Conservation (phyloP, 139 green algal genomes). For the Chlorella sorokiniana region DNA sequence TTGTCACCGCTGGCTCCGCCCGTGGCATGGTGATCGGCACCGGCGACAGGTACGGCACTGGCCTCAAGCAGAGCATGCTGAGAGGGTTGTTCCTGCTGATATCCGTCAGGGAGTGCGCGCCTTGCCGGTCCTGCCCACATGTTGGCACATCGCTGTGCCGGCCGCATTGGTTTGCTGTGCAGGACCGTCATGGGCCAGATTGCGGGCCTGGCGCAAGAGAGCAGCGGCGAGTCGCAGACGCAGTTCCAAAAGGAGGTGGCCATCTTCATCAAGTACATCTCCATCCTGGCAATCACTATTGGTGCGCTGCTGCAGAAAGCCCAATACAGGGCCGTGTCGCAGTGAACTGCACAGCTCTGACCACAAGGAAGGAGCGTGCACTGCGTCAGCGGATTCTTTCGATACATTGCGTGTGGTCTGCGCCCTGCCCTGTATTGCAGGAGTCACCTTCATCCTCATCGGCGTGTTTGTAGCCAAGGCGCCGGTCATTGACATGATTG, state of each 20-base stretch:
- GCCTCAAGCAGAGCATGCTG: background rate
- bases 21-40: conserved; percentile 76
- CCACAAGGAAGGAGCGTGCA: too few species aligned
- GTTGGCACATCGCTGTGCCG: background rate
- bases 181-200: conserved; percentile 91
- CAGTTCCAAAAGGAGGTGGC: conserved; percentile 79
- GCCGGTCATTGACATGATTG: conserved; percentile 52
- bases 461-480: conserved; percentile 60
- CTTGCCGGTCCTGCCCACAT: background rate
- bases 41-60: conserved; percentile 45
- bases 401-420: too few species aligned
- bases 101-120: background rate
- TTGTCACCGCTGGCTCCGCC: conserved; percentile 49
- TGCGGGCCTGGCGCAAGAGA: conserved; percentile 68
- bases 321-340: background rate
- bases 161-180: background rate
- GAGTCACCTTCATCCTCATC: conserved; percentile 76
- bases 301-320: conserved; percentile 2
- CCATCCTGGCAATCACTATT: conserved; percentile 80
- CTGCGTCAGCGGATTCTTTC: too few species aligned
- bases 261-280: conserved; percentile 81
- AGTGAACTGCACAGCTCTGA: background rate
- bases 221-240: conserved; percentile 49
- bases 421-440: background rate
- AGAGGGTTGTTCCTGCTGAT: background rate